Conservation (phyloP, 768 basidiomycete species). For the Amanita phalloides region DNA sequence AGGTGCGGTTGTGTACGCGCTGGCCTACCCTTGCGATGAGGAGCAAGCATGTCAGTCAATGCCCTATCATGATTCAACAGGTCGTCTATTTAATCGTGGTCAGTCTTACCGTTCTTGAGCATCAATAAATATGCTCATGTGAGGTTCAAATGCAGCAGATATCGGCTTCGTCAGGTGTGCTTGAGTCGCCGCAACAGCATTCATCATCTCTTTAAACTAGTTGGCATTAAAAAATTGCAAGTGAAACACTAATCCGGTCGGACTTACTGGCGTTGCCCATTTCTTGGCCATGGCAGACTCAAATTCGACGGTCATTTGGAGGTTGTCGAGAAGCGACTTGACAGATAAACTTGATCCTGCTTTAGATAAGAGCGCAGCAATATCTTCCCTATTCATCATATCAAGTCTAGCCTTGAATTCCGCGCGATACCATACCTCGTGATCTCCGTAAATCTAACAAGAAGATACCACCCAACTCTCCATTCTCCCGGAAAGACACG, state of each 20-base stretch:
- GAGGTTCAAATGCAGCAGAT: constrained; percentile 84
- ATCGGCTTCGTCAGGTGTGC: constrained; percentile 57
- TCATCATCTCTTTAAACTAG: constrained; percentile 60
- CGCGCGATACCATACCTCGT: constrained; percentile 46
- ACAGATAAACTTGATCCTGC: constrained; percentile 65
- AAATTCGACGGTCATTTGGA: constrained; percentile 84
- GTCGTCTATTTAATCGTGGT: not conserved
- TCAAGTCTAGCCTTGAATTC: not conserved
- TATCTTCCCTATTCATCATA: constrained; percentile 54
- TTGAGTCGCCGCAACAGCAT: constrained; percentile 35
- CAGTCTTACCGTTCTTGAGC: constrained; percentile 81
- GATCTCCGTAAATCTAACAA: constrained; percentile 82
- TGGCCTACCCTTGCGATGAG: constrained; percentile 48
- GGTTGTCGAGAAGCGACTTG: constrained; percentile 69
- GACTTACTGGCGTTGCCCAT: constrained; percentile 61
- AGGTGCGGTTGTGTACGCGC: constrained; percentile 39
- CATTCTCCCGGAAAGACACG: constrained; percentile 78
- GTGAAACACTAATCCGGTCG: not conserved
- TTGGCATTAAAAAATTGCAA: not conserved
- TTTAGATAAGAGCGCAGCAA: constrained; percentile 73
- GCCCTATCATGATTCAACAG: constrained; percentile 36
- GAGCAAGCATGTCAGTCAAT: constrained; percentile 82
- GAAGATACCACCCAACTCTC: constrained; percentile 75
- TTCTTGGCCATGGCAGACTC: constrained; percentile 74
- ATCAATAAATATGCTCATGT: constrained; percentile 89